A percentile compares a stretch with the other conserved stretches of the same genome.
Evolutionary conservation across 2,329 filamentous ascomycete genomes (phyloP).

Genomic region (Aspergillus intermedius): DNA sequence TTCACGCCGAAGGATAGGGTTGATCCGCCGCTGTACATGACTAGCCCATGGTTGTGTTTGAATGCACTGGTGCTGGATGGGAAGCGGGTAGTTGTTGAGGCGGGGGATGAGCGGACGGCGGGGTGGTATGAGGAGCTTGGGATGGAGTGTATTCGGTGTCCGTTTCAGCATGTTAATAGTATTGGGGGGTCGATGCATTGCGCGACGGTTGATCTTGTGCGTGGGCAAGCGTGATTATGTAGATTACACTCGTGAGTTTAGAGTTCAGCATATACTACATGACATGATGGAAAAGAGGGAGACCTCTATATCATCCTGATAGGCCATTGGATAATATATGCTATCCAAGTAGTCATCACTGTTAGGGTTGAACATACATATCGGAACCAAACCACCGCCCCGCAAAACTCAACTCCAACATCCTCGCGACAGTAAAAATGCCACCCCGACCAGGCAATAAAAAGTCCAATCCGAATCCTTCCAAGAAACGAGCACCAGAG

Average conservation of each 20-base stretch:
- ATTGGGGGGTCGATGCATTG: slow-evolving; percentile 30
- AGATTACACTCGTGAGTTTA: no score
- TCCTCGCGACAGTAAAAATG: neutral
- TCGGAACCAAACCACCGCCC: no score
- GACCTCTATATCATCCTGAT: no score
- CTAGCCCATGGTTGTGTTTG: slow-evolving; percentile 15
- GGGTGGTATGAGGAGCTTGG: slow-evolving; percentile 5
- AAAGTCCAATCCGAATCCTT: slow-evolving; percentile 3
- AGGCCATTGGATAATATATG: no score
- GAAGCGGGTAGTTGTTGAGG: slow-evolving; percentile 21
- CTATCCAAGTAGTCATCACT: no score
- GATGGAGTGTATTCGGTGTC: slow-evolving; percentile 17
- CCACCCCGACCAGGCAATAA: slow-evolving; percentile 7
- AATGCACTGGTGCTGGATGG: slow-evolving; percentile 19
- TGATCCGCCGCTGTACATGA: slow-evolving; percentile 22
- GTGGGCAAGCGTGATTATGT: neutral
- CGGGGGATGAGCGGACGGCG: slow-evolving; percentile 11
- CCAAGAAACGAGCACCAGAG: neutral
- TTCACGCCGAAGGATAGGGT: neutral
- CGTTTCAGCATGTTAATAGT: slow-evolving; percentile 27
- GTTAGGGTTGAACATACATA: no score
- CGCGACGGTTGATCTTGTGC: slow-evolving; percentile 19
- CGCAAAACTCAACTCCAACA: neutral
- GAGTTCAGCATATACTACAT: no score
- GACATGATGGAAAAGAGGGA: no score